Evolutionary conservation across 83 land plant genomes (phyloP).

Genomic region (Thuja plicata): DNA sequence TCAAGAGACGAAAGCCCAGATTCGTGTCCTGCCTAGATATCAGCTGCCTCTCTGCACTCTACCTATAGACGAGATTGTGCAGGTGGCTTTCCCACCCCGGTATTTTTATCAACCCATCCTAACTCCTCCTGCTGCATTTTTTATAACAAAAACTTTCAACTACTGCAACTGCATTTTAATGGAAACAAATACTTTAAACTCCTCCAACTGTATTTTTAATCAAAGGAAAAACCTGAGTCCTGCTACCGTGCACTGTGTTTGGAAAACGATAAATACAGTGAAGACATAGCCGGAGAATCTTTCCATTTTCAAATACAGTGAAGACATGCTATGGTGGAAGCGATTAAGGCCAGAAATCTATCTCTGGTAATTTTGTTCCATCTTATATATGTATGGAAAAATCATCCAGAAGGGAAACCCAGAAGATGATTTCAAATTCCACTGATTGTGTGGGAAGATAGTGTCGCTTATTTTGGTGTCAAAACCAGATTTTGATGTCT

Average conservation of each 20-base stretch:
- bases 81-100: slow-evolving; percentile 26
- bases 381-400: too few species aligned
- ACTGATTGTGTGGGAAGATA: too few species aligned
- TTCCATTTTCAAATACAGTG: too few species aligned
- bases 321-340: too few species aligned
- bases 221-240: background rate
- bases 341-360: too few species aligned
- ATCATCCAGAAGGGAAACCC: too few species aligned
- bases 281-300: too few species aligned
- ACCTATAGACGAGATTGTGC: slow-evolving; percentile 55
- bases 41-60: slow-evolving; percentile 51
- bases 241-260: background rate
- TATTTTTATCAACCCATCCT: background rate
- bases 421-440: too few species aligned
- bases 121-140: background rate
- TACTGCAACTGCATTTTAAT: background rate
- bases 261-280: background rate
- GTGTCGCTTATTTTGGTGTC: too few species aligned
- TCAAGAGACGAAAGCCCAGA: slow-evolving; percentile 49
- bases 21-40: slow-evolving; percentile 47
- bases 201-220: background rate
- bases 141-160: background rate
- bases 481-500: too few species aligned
- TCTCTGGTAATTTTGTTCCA: too few species aligned
- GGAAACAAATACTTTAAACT: background rate